Conservation (phyloP, 2,329 filamentous ascomycete genomes). For the Pestalotiopsis sp. region DNA sequence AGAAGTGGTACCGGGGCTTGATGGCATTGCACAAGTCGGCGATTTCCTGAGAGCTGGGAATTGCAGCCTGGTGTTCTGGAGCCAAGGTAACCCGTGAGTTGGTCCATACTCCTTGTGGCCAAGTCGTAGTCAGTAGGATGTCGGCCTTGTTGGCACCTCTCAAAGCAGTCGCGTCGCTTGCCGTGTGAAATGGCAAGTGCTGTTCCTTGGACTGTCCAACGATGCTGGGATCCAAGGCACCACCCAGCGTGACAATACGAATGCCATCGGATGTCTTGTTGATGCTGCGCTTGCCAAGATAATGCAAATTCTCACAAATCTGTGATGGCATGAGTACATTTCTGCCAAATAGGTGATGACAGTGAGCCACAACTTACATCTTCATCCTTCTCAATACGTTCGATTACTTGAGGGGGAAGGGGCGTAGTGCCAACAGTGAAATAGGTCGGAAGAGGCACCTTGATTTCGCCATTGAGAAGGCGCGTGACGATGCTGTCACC, state of each 20-base stretch:
- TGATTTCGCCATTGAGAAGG: slow-evolving; percentile 72
- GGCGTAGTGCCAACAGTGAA: slow-evolving; percentile 77
- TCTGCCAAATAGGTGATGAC: background rate
- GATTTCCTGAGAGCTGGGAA: slow-evolving; percentile 64
- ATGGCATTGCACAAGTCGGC: slow-evolving; percentile 77
- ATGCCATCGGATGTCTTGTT: slow-evolving; percentile 90
- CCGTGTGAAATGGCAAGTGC: slow-evolving; percentile 76
- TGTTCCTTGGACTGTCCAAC: slow-evolving; percentile 69
- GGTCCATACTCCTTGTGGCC: slow-evolving; percentile 74
- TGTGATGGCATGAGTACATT: slow-evolving; percentile 26
- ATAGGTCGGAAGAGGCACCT: slow-evolving; percentile 82
- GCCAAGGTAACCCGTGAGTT: slow-evolving; percentile 67
- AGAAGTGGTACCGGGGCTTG: slow-evolving; percentile 92
- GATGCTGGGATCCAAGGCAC: slow-evolving; percentile 64
- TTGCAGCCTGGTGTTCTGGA: slow-evolving; percentile 51
- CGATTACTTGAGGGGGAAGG: slow-evolving; percentile 71
- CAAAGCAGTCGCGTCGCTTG: slow-evolving; percentile 74
- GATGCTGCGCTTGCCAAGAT: slow-evolving; percentile 81
- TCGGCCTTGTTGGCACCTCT: slow-evolving; percentile 79
- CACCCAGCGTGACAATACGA: slow-evolving; percentile 84
- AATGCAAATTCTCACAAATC: slow-evolving; percentile 89
- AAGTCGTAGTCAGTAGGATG: slow-evolving; percentile 83
- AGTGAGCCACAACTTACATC: slow-evolving; percentile 38
- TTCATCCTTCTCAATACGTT: slow-evolving; percentile 73
- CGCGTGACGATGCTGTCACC: slow-evolving; percentile 61